A percentile compares a stretch with the other conserved stretches of the same genome.
Conservation (phyloP, 1,139 yeast species). For the Taphrina deformans region DNA sequence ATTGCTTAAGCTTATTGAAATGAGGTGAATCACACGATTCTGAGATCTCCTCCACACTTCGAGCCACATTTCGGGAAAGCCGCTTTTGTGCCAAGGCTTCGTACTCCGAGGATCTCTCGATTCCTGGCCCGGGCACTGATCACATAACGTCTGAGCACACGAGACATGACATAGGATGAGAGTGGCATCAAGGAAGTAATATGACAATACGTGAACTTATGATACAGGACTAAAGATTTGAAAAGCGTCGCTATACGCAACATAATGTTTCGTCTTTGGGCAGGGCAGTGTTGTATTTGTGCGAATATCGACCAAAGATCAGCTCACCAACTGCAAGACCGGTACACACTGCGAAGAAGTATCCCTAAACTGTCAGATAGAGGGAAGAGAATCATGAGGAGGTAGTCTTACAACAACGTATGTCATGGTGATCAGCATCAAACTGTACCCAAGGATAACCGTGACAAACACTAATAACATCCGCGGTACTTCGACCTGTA, state of each 20-base stretch:
- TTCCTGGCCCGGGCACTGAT: no score
- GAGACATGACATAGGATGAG: no score
- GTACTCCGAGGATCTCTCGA: no score
- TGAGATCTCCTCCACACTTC: not conserved
- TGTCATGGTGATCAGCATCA: conserved; percentile 19
- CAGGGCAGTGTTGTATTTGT: not conserved
- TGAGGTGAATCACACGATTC: no score
- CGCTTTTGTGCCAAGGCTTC: not conserved
- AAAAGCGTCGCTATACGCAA: not conserved
- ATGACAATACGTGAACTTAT: not conserved
- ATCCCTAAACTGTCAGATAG: not conserved
- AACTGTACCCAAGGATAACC: not conserved
- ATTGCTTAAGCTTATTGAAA: no score
- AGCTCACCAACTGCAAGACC: conserved; percentile 13
- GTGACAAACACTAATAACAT: conserved; percentile 16
- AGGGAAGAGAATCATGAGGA: not conserved
- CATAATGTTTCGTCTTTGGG: not conserved
- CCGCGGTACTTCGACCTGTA: conserved; percentile 15
- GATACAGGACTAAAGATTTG: not conserved
- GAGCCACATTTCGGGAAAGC: not conserved
- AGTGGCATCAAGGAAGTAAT: no score
- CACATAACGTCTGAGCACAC: no score
- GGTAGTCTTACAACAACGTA: conserved; percentile 9
- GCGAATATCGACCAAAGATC: not conserved
- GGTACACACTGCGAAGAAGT: conserved; percentile 16